phyloP scores from a whole-genome alignment of 495 filamentous ascomycete genomes.

The Penicillium canariense region DNA sequence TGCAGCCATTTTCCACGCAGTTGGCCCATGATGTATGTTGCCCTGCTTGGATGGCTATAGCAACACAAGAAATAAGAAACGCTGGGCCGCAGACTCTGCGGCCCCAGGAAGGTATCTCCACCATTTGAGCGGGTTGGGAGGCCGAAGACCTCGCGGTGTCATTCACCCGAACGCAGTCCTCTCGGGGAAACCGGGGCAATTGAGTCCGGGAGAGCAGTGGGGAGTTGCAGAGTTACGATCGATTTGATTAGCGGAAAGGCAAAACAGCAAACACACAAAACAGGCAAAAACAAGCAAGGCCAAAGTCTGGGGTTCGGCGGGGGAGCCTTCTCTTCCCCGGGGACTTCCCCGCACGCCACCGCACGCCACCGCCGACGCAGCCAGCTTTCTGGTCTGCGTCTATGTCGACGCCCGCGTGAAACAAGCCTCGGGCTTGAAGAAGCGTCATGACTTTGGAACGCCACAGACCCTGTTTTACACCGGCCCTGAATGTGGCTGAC shows the following conservation, averaged over 20 bases:
- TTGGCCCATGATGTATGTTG: constrained; percentile 10
- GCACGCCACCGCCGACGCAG: background rate
- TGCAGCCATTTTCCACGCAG: constrained; percentile 19
- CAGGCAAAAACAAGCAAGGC: no score
- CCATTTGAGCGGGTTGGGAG: background rate
- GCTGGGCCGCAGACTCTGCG: background rate
- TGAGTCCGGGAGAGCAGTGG: background rate
- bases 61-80: background rate
- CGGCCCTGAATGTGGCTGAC: no score
- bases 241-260: background rate
- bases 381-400: background rate
- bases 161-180: background rate
- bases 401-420: background rate
- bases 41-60: background rate
- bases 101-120: constrained; percentile 5
- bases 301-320: background rate
- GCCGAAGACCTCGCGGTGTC: constrained; percentile 1
- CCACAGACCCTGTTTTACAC: background rate
- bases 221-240: background rate
- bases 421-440: background rate
- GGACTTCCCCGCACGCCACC: background rate
- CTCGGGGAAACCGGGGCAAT: background rate
- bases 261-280: background rate
- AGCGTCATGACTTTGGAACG: background rate
- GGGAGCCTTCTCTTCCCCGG: background rate